These are phyloP conservation scores for Tricladium varicosporioides DNA, from an alignment of 2,329 filamentous ascomycete genomes.

Conservation along the genomic window DNA sequence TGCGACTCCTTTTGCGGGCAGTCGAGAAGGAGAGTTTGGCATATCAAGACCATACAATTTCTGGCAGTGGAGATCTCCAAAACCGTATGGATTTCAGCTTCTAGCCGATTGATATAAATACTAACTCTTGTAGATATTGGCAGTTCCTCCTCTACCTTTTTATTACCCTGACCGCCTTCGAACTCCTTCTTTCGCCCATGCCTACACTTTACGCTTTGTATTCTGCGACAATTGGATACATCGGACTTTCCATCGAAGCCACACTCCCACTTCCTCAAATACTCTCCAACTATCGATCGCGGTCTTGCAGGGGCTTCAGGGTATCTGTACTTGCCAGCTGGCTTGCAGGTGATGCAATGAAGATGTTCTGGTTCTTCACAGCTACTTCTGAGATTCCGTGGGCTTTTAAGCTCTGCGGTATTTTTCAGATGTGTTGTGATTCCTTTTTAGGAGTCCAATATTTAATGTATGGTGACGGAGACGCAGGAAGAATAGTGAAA, in stretches of 20 bases:
- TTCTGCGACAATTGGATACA: constrained; percentile 65
- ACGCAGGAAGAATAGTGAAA: constrained; percentile 17
- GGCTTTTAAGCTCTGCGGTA: constrained; percentile 79
- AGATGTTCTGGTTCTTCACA: constrained; percentile 84
- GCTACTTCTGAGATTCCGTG: constrained; percentile 67
- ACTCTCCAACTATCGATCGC: constrained; percentile 63
- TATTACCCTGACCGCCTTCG: constrained; percentile 56
- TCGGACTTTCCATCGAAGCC: constrained; percentile 77
- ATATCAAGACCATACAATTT: constrained; percentile 67
- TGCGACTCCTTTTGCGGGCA: constrained; percentile 58
- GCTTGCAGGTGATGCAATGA: constrained; percentile 79
- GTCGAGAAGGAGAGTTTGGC: constrained; percentile 33
- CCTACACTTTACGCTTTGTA: constrained; percentile 61
- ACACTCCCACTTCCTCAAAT: constrained; percentile 81
- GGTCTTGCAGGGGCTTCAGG: constrained; percentile 75
- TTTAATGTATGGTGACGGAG: constrained; percentile 62
- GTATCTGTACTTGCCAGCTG: constrained; percentile 74
- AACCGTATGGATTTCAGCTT: constrained; percentile 48
- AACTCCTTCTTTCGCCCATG: constrained; percentile 63
- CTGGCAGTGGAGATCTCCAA: constrained; percentile 76
- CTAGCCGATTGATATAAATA: not conserved
- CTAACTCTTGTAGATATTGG: constrained; percentile 61
- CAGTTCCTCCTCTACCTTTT: constrained; percentile 70
- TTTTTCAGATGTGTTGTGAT: constrained; percentile 80
- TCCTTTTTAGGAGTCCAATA: constrained; percentile 73